phyloP scores from a whole-genome alignment of 164 flowering plant species.

The Tinospora cordifolia region DNA sequence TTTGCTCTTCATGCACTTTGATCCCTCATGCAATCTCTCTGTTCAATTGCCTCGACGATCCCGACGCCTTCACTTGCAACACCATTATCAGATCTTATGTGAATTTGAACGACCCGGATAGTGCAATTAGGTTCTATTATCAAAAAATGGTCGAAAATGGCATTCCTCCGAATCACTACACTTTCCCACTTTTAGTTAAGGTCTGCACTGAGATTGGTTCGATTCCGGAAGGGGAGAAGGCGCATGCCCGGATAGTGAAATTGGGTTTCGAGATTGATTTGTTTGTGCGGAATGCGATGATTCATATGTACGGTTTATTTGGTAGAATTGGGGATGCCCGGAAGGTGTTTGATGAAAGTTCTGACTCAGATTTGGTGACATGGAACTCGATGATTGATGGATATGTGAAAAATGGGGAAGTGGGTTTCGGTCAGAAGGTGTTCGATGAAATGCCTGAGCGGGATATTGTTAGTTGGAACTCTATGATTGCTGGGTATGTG shows the following conservation, averaged over 20 bases:
- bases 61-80: constrained; percentile 62
- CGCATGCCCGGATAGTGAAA: constrained; percentile 37
- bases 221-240: constrained; percentile 40
- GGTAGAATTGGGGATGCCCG: constrained; percentile 32
- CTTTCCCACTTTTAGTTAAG: constrained; percentile 51
- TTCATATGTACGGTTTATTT: constrained; percentile 47
- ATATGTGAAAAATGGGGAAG: constrained; percentile 48
- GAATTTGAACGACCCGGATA: constrained; percentile 25
- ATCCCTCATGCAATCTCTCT: constrained; percentile 30
- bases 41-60: constrained; percentile 31
- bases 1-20: constrained; percentile 26
- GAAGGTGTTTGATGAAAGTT: constrained; percentile 35
- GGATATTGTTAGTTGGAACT: constrained; percentile 51
- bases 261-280: constrained; percentile 46
- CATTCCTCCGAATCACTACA: constrained; percentile 43
- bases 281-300: constrained; percentile 52
- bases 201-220: constrained; percentile 37
- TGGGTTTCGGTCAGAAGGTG: constrained; percentile 32
- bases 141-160: constrained; percentile 28
- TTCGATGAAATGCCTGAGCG: constrained; percentile 48
- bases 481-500: constrained; percentile 41
- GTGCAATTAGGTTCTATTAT: constrained; percentile 39
- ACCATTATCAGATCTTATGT: constrained; percentile 43
- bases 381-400: constrained; percentile 65
- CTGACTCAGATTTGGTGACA: constrained; percentile 40